Evolutionary conservation across 192 early-diverging fungal species (phyloP).

Genomic region (Coemansia sp.): DNA sequence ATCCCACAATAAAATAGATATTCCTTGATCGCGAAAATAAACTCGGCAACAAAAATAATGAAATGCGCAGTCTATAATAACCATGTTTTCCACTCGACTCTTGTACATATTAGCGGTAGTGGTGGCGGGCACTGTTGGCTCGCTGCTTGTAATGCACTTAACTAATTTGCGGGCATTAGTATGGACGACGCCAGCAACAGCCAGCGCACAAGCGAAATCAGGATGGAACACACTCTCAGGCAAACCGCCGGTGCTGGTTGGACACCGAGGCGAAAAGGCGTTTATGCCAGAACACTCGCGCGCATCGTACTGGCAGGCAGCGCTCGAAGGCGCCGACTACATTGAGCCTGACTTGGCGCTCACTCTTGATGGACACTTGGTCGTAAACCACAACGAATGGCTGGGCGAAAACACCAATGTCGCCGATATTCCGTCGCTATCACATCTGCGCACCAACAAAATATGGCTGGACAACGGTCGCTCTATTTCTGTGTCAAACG

Average conservation of each 20-base stretch:
- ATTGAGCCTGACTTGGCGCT: conserved; percentile 52
- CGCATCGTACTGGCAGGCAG: conserved; percentile 54
- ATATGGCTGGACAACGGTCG: conserved; percentile 31
- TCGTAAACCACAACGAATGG: conserved; percentile 56
- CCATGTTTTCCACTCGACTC: not conserved
- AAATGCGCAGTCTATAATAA: no score
- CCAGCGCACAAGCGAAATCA: not conserved
- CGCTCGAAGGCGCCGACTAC: conserved; percentile 45
- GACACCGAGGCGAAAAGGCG: conserved; percentile 55
- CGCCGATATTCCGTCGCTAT: conserved; percentile 19
- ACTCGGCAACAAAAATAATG: no score
- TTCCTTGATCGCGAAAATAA: no score
- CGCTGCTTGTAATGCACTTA: not conserved
- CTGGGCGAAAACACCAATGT: conserved; percentile 44
- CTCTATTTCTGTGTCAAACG: conserved; percentile 12
- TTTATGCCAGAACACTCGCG: conserved; percentile 53
- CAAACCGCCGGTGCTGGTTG: conserved; percentile 26
- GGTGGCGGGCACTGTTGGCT: not conserved
- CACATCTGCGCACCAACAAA: conserved; percentile 25
- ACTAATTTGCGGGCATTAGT: not conserved
- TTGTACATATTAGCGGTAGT: not conserved
- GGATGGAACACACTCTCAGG: conserved; percentile 43
- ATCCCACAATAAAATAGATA: no score
- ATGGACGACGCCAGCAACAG: not conserved
- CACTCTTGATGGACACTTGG: conserved; percentile 50